A percentile compares a stretch with the other conserved stretches of the same genome.
Conservation (phyloP, 108 stramenopile genomes). For the Pseudonitzschia multiseries region DNA sequence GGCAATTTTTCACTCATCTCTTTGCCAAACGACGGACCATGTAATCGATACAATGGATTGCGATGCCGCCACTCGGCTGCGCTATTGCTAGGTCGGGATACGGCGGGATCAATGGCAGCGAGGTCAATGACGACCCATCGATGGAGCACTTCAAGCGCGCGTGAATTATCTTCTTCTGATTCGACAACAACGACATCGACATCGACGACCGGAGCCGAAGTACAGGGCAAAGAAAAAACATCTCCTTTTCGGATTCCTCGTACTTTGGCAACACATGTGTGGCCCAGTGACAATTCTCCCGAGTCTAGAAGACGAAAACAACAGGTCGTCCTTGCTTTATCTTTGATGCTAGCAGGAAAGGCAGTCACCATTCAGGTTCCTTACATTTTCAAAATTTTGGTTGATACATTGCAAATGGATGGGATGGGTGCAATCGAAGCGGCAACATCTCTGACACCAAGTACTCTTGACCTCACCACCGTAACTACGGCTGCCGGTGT, state of each 20-base stretch:
- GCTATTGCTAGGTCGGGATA: no score
- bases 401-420: constrained; percentile 68
- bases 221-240: neutral
- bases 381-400: constrained; percentile 93
- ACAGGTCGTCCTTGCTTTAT: constrained; percentile 76
- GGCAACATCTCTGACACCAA: neutral
- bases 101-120: neutral
- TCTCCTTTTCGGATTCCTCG: constrained; percentile 25
- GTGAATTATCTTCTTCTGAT: neutral
- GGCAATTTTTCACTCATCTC: no score
- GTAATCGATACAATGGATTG: no score
- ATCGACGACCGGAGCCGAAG: neutral
- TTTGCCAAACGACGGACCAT: no score
- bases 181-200: neutral
- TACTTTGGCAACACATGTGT: constrained; percentile 25
- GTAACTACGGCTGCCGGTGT: constrained; percentile 29
- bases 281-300: constrained; percentile 30
- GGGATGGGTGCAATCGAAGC: constrained; percentile 17
- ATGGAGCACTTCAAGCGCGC: neutral
- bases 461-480: neutral
- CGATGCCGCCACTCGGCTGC: no score
- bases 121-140: neutral
- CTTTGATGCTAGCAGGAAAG: constrained; percentile 92
- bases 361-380: constrained; percentile 93
- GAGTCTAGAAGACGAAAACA: constrained; percentile 35